Evolutionary conservation across 2,329 filamentous ascomycete genomes (phyloP).

Genomic region (Teratosphaeria pseudoeucalypti): DNA sequence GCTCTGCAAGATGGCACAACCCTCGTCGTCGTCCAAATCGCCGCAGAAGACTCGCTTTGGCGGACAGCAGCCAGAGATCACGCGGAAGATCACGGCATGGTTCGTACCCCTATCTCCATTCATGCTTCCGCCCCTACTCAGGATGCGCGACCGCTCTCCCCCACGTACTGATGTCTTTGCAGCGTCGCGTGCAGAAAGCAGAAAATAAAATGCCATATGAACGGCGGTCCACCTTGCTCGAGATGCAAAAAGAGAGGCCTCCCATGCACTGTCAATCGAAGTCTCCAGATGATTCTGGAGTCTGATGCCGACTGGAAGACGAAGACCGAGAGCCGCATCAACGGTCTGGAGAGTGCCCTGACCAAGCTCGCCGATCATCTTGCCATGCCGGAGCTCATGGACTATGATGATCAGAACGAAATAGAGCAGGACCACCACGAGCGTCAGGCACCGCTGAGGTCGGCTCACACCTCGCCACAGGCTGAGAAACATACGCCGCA

Average conservation of each 20-base stretch:
- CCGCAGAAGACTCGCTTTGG: not conserved
- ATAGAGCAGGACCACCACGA: slow-evolving; percentile 3
- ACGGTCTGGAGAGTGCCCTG: slow-evolving; percentile 27
- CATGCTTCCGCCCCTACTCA: not conserved
- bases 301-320: slow-evolving; percentile 33
- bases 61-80: slow-evolving; percentile 14
- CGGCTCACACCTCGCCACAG: slow-evolving; percentile 9
- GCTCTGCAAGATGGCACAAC: not conserved
- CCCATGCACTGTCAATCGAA: slow-evolving; percentile 31
- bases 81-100: slow-evolving; percentile 25
- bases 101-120: not conserved
- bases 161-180: not conserved
- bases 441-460: slow-evolving; percentile 2
- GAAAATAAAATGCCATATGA: slow-evolving; percentile 35
- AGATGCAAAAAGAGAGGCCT: slow-evolving; percentile 31
- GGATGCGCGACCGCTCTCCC: not conserved
- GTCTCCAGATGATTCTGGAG: slow-evolving; percentile 33
- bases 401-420: slow-evolving; percentile 15
- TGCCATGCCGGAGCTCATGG: slow-evolving; percentile 12
- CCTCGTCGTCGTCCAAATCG: not conserved
- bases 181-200: slow-evolving; percentile 31
- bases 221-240: slow-evolving; percentile 26
- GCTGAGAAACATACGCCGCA: slow-evolving; percentile 17
- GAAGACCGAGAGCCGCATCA: slow-evolving; percentile 28
- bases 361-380: slow-evolving; percentile 16